Evolutionary conservation across 2,329 filamentous ascomycete species (phyloP).

Genomic region (Cadophora malorum): DNA sequence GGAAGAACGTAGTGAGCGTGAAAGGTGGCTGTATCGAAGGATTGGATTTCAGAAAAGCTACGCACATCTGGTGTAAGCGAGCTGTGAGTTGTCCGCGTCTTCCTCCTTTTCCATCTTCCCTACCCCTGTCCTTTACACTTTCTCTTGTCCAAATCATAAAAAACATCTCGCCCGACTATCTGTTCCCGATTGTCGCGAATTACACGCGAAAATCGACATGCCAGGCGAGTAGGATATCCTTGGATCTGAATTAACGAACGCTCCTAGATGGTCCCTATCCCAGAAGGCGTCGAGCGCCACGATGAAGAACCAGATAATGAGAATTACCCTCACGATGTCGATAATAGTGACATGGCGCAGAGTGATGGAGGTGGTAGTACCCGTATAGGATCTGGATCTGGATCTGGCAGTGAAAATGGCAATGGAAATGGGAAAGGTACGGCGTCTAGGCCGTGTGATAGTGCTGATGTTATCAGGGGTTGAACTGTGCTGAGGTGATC

Average conservation of each 20-base stretch:
- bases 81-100: constrained; percentile 47
- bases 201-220: too few species aligned
- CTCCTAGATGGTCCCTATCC: constrained; percentile 65
- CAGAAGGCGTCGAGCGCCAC: constrained; percentile 64
- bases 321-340: constrained; percentile 7
- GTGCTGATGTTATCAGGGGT: neutral
- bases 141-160: too few species aligned
- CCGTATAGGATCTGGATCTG: neutral
- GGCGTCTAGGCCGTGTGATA: neutral
- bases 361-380: constrained; percentile 17
- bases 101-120: neutral
- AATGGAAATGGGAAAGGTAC: neutral
- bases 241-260: neutral
- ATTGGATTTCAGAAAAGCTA: constrained; percentile 64
- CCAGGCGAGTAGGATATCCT: too few species aligned
- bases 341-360: constrained; percentile 2
- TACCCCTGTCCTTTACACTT: too few species aligned
- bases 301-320: constrained; percentile 55
- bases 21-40: constrained; percentile 72
- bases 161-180: too few species aligned
- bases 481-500: neutral
- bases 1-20: constrained; percentile 66
- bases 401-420: neutral
- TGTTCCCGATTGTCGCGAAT: too few species aligned
- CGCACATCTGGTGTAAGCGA: constrained; percentile 72